phyloP scores from a whole-genome alignment of 768 basidiomycete species.

The Kwoniella sp. region DNA sequence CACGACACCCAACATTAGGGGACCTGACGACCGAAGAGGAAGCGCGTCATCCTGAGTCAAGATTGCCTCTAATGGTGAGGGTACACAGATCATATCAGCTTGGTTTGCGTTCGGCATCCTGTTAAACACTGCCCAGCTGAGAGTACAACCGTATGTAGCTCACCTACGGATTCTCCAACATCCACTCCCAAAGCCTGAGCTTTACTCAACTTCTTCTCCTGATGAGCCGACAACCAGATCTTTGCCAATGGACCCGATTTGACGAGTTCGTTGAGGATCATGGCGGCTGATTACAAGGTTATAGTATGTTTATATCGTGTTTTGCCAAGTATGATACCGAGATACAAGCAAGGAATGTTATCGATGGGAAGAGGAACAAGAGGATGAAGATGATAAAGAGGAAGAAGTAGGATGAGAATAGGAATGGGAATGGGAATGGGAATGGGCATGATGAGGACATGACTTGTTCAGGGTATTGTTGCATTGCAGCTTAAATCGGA shows the following conservation, averaged over 20 bases:
- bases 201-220: slow-evolving; percentile 97
- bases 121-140: too few species aligned
- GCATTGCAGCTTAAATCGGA: not conserved
- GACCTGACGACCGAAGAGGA: slow-evolving; percentile 94
- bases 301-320: not conserved
- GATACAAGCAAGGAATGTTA: not conserved
- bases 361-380: not conserved
- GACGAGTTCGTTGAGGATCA: slow-evolving; percentile 87
- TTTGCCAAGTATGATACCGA: too few species aligned
- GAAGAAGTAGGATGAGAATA: slow-evolving; percentile 1
- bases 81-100: too few species aligned
- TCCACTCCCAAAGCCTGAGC: slow-evolving; percentile 91
- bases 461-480: slow-evolving; percentile 15
- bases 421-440: not conserved
- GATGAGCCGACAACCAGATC: slow-evolving; percentile 99
- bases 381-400: not conserved
- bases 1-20: slow-evolving; percentile 92
- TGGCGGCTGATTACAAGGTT: too few species aligned
- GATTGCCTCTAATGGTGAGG: slow-evolving; percentile 86
- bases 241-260: slow-evolving; percentile 90
- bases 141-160: slow-evolving; percentile 48
- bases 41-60: slow-evolving; percentile 89
- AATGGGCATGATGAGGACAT: slow-evolving; percentile 10
- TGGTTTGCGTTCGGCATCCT: not conserved
- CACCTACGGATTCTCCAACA: slow-evolving; percentile 89